These are phyloP conservation scores for Xylaria bambusicola DNA, from an alignment of 495 filamentous ascomycete genomes.

Conservation along the genomic window DNA sequence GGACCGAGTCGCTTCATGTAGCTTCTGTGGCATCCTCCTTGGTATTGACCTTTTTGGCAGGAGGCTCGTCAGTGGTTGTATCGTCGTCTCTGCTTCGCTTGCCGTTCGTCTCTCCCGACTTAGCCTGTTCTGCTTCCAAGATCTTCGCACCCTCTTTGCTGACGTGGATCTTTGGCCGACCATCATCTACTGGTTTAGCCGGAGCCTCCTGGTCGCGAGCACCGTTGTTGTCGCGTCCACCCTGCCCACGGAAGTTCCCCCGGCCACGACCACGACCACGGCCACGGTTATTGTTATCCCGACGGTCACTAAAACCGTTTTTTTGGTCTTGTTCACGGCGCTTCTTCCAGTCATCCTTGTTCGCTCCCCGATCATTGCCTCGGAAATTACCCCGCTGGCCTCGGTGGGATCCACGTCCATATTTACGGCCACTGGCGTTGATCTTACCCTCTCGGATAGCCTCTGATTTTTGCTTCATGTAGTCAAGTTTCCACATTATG, in stretches of 20 bases:
- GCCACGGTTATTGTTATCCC: constrained; percentile 31
- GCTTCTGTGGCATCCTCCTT: constrained; percentile 36
- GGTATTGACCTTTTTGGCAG: constrained; percentile 54
- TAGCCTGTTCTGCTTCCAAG: constrained; percentile 22
- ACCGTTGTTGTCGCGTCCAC: constrained; percentile 39
- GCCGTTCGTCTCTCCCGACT: constrained; percentile 30
- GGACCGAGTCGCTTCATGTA: constrained; percentile 13
- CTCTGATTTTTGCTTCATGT: constrained; percentile 73
- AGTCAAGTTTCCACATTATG: constrained; percentile 86
- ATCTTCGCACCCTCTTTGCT: constrained; percentile 37
- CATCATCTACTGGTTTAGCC: constrained; percentile 29
- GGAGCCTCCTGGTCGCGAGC: constrained; percentile 36
- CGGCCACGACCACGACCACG: constrained; percentile 45
- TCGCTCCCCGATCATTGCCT: constrained; percentile 33
- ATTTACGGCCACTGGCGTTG: constrained; percentile 45
- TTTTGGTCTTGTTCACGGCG: constrained; percentile 66
- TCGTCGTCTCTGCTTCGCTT: constrained; percentile 51
- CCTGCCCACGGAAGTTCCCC: constrained; percentile 36
- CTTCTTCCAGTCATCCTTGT: constrained; percentile 68
- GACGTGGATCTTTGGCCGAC: constrained; percentile 33
- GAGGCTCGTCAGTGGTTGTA: constrained; percentile 29
- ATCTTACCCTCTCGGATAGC: constrained; percentile 76
- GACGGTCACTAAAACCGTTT: constrained; percentile 56
- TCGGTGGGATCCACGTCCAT: constrained; percentile 36
- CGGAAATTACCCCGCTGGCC: constrained; percentile 25